phyloP scores from a whole-genome alignment of 345 rosid species.

The Gossypioides kirkii region DNA sequence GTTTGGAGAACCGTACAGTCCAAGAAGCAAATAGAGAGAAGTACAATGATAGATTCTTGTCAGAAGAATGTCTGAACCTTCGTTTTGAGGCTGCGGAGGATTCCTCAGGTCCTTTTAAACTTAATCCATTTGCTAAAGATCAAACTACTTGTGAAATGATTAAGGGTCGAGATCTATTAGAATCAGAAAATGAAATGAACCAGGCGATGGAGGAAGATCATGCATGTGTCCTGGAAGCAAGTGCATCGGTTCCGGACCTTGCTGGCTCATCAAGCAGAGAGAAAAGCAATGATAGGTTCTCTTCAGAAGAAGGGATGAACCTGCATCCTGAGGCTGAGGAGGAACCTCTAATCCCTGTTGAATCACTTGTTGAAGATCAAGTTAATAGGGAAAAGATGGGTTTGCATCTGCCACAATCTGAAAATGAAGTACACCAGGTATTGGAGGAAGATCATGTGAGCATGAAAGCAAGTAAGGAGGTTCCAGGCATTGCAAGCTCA shows the following conservation, averaged over 20 bases:
- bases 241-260: slow-evolving; percentile 9
- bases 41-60: slow-evolving; percentile 3
- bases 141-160: slow-evolving; percentile 9
- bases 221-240: slow-evolving; percentile 12
- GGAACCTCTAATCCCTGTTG: slow-evolving; percentile 10
- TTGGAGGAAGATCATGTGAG: slow-evolving; percentile 4
- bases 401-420: not conserved
- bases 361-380: slow-evolving; percentile 19
- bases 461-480: slow-evolving; percentile 17
- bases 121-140: not conserved
- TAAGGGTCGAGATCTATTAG: slow-evolving; percentile 10
- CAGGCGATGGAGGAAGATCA: not conserved
- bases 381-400: slow-evolving; percentile 19
- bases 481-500: not conserved
- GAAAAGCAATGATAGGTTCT: slow-evolving; percentile 9
- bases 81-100: not conserved
- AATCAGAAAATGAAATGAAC: not conserved
- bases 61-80: slow-evolving; percentile 13
- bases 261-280: slow-evolving; percentile 9
- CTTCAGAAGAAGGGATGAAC: slow-evolving; percentile 17
- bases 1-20: slow-evolving; percentile 10
- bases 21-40: slow-evolving; percentile 17
- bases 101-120: not conserved
- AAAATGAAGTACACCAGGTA: slow-evolving; percentile 4
- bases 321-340: slow-evolving; percentile 11